A percentile compares a stretch with the other conserved stretches of the same genome.
Evolutionary conservation across 306 rosid genomes (phyloP).

Genomic region (Benincasa hispida): DNA sequence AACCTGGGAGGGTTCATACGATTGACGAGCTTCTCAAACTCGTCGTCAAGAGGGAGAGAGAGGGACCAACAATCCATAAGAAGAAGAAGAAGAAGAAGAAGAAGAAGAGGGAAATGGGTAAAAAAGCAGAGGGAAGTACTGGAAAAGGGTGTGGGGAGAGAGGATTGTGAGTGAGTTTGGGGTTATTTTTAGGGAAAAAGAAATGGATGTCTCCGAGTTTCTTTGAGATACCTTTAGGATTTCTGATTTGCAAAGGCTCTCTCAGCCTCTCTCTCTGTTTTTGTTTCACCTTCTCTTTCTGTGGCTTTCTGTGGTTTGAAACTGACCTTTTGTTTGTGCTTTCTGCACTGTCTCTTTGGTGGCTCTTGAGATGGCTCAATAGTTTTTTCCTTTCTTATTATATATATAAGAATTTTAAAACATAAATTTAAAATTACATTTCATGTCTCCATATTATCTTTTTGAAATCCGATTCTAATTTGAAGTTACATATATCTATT

Average conservation of each 20-base stretch:
- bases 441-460: no score
- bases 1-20: constrained; percentile 95
- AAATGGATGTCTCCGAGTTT: background rate
- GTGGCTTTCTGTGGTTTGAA: background rate
- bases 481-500: no score
- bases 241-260: constrained; percentile 13
- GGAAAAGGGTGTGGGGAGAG: background rate
- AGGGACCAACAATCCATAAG: constrained; percentile 74
- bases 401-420: no score
- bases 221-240: constrained; percentile 12
- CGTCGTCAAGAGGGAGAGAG: constrained; percentile 44
- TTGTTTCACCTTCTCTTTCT: background rate
- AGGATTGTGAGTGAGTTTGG: background rate
- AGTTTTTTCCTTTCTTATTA: constrained; percentile 5
- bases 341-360: constrained; percentile 21
- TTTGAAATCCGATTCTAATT: no score
- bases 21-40: constrained; percentile 71
- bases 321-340: constrained; percentile 14
- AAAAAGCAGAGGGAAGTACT: background rate
- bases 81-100: background rate
- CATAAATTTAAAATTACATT: no score
- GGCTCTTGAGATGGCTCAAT: constrained; percentile 45
- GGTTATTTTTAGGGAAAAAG: background rate
- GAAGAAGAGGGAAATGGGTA: background rate
- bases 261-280: background rate